These are phyloP conservation scores for Malus asiatica DNA, from an alignment of 306 rosid genomes.

Conservation along the genomic window DNA sequence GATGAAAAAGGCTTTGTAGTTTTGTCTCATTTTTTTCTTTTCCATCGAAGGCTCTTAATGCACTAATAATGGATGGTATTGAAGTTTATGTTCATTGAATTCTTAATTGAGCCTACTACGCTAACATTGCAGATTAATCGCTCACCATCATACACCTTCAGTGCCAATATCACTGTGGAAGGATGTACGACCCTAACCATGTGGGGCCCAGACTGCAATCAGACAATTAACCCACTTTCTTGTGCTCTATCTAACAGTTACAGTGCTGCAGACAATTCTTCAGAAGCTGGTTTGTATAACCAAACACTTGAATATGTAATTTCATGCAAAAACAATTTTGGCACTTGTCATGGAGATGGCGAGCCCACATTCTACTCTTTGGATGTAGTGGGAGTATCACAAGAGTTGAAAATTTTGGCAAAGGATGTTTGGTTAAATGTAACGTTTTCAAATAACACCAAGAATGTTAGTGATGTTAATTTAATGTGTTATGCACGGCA, in stretches of 20 bases:
- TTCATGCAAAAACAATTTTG: conserved; percentile 54
- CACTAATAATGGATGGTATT: neutral
- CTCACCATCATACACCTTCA: conserved; percentile 58
- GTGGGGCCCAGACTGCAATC: conserved; percentile 79
- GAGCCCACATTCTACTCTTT: conserved; percentile 45
- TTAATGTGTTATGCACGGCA: conserved; percentile 70
- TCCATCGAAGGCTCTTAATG: neutral
- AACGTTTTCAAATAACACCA: conserved; percentile 29
- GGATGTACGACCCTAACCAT: conserved; percentile 63
- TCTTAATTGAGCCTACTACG: conserved; percentile 3
- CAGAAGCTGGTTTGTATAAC: conserved; percentile 23
- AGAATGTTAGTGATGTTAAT: conserved; percentile 30
- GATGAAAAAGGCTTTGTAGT: neutral
- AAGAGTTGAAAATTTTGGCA: conserved; percentile 57
- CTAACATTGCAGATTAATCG: conserved; percentile 58
- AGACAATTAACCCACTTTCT: conserved; percentile 63
- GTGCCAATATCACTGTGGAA: conserved; percentile 74
- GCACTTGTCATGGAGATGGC: conserved; percentile 53
- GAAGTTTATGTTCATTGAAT: neutral
- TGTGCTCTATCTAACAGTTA: conserved; percentile 41
- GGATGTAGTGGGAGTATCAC: conserved; percentile 54
- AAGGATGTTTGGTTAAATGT: conserved; percentile 43
- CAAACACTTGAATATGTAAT: conserved; percentile 28
- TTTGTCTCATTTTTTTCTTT: conserved; percentile 1
- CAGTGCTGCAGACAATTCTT: conserved; percentile 18